Base-by-base conservation (phyloP, 371 early-diverging fungal species). In the Lichtheimia hyalospora region DNA sequence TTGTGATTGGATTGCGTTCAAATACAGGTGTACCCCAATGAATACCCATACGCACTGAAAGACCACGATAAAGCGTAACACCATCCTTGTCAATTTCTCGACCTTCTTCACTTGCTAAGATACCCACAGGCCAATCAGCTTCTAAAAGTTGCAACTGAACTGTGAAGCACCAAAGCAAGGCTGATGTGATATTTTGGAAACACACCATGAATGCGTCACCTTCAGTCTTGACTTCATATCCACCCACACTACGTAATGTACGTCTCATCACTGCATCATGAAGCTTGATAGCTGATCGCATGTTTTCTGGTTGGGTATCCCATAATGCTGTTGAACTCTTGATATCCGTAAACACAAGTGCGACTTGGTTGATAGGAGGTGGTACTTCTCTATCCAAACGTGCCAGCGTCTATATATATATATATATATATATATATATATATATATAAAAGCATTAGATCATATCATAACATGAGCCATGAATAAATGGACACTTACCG, bases 141-240 rank as follows among this genome's bases (percentile, higher is more conserved):
- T 83, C 80, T n/a, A 96, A 70, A 21, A 97, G 75, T 40, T 91
- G 88, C 40, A 89, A 69, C 62, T 97, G 97, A 0, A 92, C 95
- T 4, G 89, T 88, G 61, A 96, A 75, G 65, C 95, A 94, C 92
- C 94, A 97, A 16, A 93, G 74, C 61, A 96, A 73, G 2, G 97
- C 97, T 20, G 89, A 84, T 3, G 90, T 80, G 2, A 92, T 88
- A 50, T 92, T 89, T 25, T 92, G 89, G 75, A 97, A 97, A 57
- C 90, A 89, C 27, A 95, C 94, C 92, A 96, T 95, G 67, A 96
- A 92, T 2, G 95, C 95, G 67, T 97, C 97, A 41, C 97, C 97
- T 81, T 97, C 97, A 3, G 96, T 96, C 71, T 96, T 96, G 52
- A 97, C 97, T 69, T 97, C 97, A 66, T 96, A 97, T n/a, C 97